These are phyloP conservation scores for Scytalidium sp. DNA, from an alignment of 2,329 filamentous ascomycete genomes.

Conservation along the genomic window DNA sequence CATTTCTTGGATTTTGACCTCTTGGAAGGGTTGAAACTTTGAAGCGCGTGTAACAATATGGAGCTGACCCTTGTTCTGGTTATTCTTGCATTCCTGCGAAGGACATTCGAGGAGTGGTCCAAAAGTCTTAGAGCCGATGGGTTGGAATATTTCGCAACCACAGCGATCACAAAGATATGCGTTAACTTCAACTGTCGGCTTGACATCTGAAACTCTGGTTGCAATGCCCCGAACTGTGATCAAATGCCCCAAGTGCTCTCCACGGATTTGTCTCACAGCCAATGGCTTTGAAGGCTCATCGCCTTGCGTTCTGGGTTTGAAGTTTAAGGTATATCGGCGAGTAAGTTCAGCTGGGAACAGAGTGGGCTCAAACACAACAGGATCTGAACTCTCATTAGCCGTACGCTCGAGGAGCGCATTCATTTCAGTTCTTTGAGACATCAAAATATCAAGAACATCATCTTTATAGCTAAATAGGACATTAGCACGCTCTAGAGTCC, in stretches of 20 bases:
- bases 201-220: slow-evolving; percentile 94
- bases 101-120: slow-evolving; percentile 83
- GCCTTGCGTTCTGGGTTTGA: slow-evolving; percentile 81
- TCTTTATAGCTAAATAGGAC: slow-evolving; percentile 78
- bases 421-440: slow-evolving; percentile 83
- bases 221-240: slow-evolving; percentile 95
- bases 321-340: slow-evolving; percentile 90
- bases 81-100: slow-evolving; percentile 83
- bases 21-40: slow-evolving; percentile 96
- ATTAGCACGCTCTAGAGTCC: slow-evolving; percentile 24
- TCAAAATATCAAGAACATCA: slow-evolving; percentile 93
- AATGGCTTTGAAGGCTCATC: slow-evolving; percentile 64
- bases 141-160: slow-evolving; percentile 96
- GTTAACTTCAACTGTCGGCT: slow-evolving; percentile 95
- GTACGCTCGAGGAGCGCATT: slow-evolving; percentile 73
- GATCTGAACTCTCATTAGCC: slow-evolving; percentile 64
- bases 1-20: slow-evolving; percentile 98
- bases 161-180: slow-evolving; percentile 97
- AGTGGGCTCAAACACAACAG: slow-evolving; percentile 60
- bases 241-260: slow-evolving; percentile 87
- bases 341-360: slow-evolving; percentile 91
- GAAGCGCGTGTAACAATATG: slow-evolving; percentile 94
- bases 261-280: slow-evolving; percentile 89
- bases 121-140: slow-evolving; percentile 86
- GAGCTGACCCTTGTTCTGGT: slow-evolving; percentile 90